Percentiles rank a stretch among this genome's conserved stretches.
Evolutionary conservation across 176 grass and related monocot genomes (phyloP).

Genomic region (maize (Zea mays)): DNA sequence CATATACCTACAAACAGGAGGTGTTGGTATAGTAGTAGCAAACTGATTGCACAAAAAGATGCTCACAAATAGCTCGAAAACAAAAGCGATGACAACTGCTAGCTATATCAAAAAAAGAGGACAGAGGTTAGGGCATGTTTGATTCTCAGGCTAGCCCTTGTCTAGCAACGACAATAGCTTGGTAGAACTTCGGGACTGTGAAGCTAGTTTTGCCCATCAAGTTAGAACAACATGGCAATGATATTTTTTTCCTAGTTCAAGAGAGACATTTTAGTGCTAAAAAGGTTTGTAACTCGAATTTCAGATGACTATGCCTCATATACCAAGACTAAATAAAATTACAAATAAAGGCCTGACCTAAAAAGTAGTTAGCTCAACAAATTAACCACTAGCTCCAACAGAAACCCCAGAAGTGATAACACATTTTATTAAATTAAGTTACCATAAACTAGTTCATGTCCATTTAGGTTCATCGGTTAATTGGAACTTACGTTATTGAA

Average conservation of each 20-base stretch:
- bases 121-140: constrained; percentile 2
- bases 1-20: neutral
- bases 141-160: neutral
- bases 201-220: neutral
- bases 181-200: neutral
- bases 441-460: neutral
- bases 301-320: constrained; percentile 2
- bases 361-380: neutral
- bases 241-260: neutral
- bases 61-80: constrained; percentile 22
- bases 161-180: neutral
- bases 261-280: constrained; percentile 8
- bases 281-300: constrained; percentile 1
- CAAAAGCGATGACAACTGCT: constrained; percentile 3
- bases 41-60: constrained; percentile 13
- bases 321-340: constrained; percentile 4
- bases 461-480: neutral
- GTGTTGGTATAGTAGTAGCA: constrained; percentile 4
- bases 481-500: constrained; percentile 5
- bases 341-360: neutral
- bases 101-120: constrained; percentile 2
- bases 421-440: constrained; percentile 3
- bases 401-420: neutral
- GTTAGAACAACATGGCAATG: too few species aligned
- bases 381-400: constrained; percentile 1